These are phyloP conservation scores for Camillea tinctor DNA, from an alignment of 2,329 filamentous ascomycete species.

Conservation along the genomic window DNA sequence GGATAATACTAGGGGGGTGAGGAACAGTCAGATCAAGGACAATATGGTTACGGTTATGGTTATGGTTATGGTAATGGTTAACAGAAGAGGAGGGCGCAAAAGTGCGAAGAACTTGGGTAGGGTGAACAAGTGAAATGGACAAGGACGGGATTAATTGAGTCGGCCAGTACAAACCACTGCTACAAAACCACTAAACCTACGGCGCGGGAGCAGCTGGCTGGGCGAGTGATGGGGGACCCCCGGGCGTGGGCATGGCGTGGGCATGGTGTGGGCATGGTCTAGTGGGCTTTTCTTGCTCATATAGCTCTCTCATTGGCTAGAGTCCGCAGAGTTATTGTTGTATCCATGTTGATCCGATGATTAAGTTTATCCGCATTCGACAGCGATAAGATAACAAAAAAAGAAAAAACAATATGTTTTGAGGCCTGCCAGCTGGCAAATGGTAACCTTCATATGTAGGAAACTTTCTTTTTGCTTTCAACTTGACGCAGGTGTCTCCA, in stretches of 20 bases:
- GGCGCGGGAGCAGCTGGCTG: slow-evolving; percentile 12
- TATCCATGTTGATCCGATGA: slow-evolving; percentile 14
- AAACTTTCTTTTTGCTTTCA: too few species aligned
- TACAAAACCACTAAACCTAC: too few species aligned
- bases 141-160: slow-evolving; percentile 18
- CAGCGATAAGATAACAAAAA: slow-evolving; percentile 21
- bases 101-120: slow-evolving; percentile 13
- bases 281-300: too few species aligned
- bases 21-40: slow-evolving; percentile 16
- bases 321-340: slow-evolving; percentile 9
- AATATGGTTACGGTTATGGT: too few species aligned
- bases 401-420: too few species aligned
- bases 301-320: not conserved
- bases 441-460: too few species aligned
- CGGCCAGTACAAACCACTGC: slow-evolving; percentile 4
- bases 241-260: slow-evolving; percentile 9
- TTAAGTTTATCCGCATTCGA: slow-evolving; percentile 16
- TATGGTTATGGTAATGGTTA: too few species aligned
- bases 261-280: slow-evolving; percentile 8
- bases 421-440: not conserved
- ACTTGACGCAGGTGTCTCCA: too few species aligned
- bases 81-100: slow-evolving; percentile 30
- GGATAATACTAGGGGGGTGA: slow-evolving; percentile 20
- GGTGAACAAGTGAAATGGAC: slow-evolving; percentile 12
- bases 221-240: slow-evolving; percentile 12